phyloP scores from a whole-genome alignment of 306 rosid genomes.

The Prunus armeniaca region DNA sequence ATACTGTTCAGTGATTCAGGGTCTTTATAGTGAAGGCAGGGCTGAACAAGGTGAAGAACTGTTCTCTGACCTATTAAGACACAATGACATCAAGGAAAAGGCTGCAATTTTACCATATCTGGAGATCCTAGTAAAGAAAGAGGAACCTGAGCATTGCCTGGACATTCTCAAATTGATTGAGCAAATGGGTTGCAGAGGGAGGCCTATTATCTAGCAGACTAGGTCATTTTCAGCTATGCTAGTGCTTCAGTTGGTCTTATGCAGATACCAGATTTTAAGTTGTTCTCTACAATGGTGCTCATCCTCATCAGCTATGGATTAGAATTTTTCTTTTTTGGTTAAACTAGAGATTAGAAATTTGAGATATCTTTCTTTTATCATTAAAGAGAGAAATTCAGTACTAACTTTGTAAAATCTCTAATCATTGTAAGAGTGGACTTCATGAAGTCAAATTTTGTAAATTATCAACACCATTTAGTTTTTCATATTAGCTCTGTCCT shows the following conservation, averaged over 20 bases:
- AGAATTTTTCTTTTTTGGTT: too few species aligned
- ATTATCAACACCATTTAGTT: too few species aligned
- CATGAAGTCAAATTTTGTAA: neutral
- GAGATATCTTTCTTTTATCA: too few species aligned
- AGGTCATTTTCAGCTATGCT: neutral
- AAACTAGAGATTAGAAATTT: too few species aligned
- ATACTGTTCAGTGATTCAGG: constrained; percentile 1
- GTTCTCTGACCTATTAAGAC: neutral
- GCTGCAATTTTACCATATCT: neutral
- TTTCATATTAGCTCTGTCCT: too few species aligned
- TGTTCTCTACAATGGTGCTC: neutral
- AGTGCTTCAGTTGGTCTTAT: neutral
- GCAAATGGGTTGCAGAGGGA: neutral
- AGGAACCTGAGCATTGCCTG: constrained; percentile 1
- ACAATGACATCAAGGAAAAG: constrained; percentile 6
- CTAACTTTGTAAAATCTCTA: neutral
- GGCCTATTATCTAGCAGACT: neutral
- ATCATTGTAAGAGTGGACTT: neutral
- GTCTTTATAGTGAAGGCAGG: neutral
- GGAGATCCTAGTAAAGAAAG: constrained; percentile 2
- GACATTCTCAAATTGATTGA: constrained; percentile 8
- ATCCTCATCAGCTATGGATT: too few species aligned
- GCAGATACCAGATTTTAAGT: neutral
- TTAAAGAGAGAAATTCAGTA: neutral
- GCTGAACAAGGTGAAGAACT: neutral